phyloP scores from a whole-genome alignment of 106 monocot genomes.

The Dioscorea alata region DNA sequence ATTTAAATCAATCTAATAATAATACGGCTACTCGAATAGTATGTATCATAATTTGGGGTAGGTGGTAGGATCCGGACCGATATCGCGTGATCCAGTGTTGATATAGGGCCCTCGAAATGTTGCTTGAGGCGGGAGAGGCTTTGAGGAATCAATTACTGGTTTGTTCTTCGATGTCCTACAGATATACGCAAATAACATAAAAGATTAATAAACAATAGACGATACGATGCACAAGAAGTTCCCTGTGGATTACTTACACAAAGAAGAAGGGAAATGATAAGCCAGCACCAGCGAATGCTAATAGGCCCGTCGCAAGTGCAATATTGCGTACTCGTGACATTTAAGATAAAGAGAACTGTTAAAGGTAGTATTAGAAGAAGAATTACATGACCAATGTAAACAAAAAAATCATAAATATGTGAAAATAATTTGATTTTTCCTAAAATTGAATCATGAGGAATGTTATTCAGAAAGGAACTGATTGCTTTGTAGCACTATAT shows the following conservation, averaged over 20 bases:
- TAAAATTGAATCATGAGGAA: too few species aligned
- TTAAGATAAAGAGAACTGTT: too few species aligned
- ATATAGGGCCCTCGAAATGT: slow-evolving; percentile 93
- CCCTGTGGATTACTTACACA: slow-evolving; percentile 30
- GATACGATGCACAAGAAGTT: background rate
- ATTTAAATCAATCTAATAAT: background rate
- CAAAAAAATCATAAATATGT: too few species aligned
- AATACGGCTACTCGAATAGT: too few species aligned
- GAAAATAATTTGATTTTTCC: too few species aligned
- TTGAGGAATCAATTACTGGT: slow-evolving; percentile 83
- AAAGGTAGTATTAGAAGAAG: too few species aligned
- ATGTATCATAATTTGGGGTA: slow-evolving; percentile 42
- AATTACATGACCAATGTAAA: too few species aligned
- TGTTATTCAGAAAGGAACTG: too few species aligned
- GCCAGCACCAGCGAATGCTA: slow-evolving; percentile 67
- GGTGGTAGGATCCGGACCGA: slow-evolving; percentile 70
- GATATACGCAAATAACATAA: background rate
- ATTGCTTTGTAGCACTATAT: too few species aligned
- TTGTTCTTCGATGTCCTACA: slow-evolving; percentile 68
- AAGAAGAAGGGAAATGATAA: slow-evolving; percentile 81
- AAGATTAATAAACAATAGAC: background rate
- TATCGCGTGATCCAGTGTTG: slow-evolving; percentile 88
- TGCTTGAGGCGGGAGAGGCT: slow-evolving; percentile 94
- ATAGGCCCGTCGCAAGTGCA: slow-evolving; percentile 61
- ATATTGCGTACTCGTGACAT: slow-evolving; percentile 77